These are phyloP conservation scores for Rhodotorula sp. DNA, from an alignment of 1,284 basidiomycete species.

Conservation along the genomic window DNA sequence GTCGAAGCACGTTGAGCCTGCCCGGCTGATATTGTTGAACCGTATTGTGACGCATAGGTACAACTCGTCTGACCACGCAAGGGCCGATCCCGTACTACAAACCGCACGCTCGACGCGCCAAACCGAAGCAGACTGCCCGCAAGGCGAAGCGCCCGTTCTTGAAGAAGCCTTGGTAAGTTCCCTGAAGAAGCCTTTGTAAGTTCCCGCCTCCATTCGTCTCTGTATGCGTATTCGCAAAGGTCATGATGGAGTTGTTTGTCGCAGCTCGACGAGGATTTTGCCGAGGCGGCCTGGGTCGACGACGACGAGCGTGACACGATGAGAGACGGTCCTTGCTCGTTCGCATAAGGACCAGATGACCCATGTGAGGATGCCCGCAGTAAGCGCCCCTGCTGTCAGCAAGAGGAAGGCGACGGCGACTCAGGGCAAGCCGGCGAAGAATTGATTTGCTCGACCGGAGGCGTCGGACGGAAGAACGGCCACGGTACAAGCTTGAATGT, in stretches of 20 bases:
- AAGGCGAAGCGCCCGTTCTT: slow-evolving; percentile 73
- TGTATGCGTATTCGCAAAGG: slow-evolving; percentile 13
- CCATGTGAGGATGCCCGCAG: slow-evolving; percentile 34
- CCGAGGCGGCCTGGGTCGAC: slow-evolving; percentile 49
- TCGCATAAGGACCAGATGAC: slow-evolving; percentile 48
- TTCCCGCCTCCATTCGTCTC: slow-evolving; percentile 39
- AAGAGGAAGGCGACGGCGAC: slow-evolving; percentile 1
- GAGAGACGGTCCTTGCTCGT: too few species aligned
- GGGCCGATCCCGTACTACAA: slow-evolving; percentile 91
- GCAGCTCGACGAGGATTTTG: slow-evolving; percentile 52
- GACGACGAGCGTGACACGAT: slow-evolving; percentile 50
- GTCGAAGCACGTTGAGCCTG: not conserved
- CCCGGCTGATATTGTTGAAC: not conserved
- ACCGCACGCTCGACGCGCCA: slow-evolving; percentile 70
- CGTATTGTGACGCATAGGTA: slow-evolving; percentile 59
- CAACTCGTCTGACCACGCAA: slow-evolving; percentile 76
- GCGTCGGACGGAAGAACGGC: too few species aligned
- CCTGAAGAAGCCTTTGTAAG: too few species aligned
- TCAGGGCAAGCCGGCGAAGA: slow-evolving; percentile 17
- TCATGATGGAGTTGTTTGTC: slow-evolving; percentile 7
- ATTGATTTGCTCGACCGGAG: too few species aligned
- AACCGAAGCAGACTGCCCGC: slow-evolving; percentile 69
- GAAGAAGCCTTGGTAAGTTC: slow-evolving; percentile 78
- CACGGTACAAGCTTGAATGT: too few species aligned
- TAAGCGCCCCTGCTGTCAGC: not conserved